Evolutionary conservation across 2,329 filamentous ascomycete genomes (phyloP).

Genomic region (Calcarisporium arbuscula): DNA sequence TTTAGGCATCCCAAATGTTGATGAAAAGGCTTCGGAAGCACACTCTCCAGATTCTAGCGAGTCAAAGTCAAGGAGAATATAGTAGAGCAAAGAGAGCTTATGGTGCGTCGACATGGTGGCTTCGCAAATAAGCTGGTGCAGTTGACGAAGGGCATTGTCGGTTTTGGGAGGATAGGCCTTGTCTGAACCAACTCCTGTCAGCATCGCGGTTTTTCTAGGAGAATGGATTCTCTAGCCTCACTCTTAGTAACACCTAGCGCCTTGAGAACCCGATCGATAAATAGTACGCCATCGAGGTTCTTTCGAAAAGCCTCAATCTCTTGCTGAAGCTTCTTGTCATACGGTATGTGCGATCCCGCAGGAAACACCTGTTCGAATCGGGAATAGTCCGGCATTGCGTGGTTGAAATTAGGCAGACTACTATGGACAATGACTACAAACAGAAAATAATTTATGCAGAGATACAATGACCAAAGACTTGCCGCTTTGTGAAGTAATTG

Average conservation of each 20-base stretch:
- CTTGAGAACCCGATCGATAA: slow-evolving; percentile 72
- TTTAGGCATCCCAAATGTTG: slow-evolving; percentile 58
- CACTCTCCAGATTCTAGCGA: slow-evolving; percentile 43
- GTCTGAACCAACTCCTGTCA: slow-evolving; percentile 26
- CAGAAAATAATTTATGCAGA: no score
- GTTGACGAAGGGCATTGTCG: slow-evolving; percentile 58
- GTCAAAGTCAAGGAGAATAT: slow-evolving; percentile 72
- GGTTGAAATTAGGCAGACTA: background rate
- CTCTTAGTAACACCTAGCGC: slow-evolving; percentile 63
- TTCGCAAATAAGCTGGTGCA: slow-evolving; percentile 65
- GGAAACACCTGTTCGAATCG: slow-evolving; percentile 65
- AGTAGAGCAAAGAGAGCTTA: slow-evolving; percentile 79
- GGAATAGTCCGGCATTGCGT: slow-evolving; percentile 54
- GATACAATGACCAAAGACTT: no score
- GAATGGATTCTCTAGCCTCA: slow-evolving; percentile 24
- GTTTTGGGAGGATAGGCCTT: slow-evolving; percentile 70
- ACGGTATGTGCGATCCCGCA: slow-evolving; percentile 52
- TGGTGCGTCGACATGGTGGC: slow-evolving; percentile 62
- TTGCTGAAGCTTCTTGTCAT: slow-evolving; percentile 53
- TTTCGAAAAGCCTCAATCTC: slow-evolving; percentile 63
- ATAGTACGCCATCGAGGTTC: slow-evolving; percentile 62
- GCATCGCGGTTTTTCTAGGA: background rate
- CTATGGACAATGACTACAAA: no score
- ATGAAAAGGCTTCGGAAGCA: slow-evolving; percentile 51
- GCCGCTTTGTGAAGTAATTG: no score